Conservation (phyloP, 1,284 basidiomycete genomes). For the Ceratobasidium sp. region DNA sequence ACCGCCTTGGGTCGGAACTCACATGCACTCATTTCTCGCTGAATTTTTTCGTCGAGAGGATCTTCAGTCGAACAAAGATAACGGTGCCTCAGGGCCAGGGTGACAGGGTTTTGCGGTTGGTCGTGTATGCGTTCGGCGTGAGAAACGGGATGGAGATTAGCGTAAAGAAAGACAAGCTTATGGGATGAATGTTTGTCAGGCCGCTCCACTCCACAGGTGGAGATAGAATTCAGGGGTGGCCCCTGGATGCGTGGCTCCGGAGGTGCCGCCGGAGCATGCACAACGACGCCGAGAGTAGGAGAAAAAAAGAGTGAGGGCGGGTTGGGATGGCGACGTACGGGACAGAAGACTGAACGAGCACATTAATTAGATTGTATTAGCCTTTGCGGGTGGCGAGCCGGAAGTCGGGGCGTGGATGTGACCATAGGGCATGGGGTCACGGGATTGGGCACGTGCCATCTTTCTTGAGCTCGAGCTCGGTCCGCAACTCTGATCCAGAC, state of each 20-base stretch:
- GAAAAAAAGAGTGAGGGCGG: neutral
- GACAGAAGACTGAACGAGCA: no score
- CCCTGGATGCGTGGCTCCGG: neutral
- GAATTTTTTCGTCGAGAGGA: neutral
- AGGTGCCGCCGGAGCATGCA: neutral
- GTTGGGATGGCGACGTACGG: neutral
- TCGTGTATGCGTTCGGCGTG: no score
- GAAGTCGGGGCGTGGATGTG: neutral
- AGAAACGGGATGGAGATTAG: neutral
- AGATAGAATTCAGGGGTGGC: constrained; percentile 7
- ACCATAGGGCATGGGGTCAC: constrained; percentile 30
- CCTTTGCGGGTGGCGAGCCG: constrained; percentile 7
- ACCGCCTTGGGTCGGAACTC: neutral
- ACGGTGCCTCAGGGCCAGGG: neutral
- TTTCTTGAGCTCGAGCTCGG: neutral
- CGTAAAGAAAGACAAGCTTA: neutral
- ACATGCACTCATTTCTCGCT: neutral
- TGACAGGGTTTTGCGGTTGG: neutral
- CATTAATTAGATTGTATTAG: no score
- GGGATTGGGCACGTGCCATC: constrained; percentile 16
- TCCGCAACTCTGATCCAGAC: neutral
- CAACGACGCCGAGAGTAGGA: neutral
- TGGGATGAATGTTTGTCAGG: no score
- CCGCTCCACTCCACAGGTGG: no score
- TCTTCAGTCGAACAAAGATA: neutral